phyloP scores from a whole-genome alignment of 1,284 basidiomycete species.

The Cystobasidium sp. region DNA sequence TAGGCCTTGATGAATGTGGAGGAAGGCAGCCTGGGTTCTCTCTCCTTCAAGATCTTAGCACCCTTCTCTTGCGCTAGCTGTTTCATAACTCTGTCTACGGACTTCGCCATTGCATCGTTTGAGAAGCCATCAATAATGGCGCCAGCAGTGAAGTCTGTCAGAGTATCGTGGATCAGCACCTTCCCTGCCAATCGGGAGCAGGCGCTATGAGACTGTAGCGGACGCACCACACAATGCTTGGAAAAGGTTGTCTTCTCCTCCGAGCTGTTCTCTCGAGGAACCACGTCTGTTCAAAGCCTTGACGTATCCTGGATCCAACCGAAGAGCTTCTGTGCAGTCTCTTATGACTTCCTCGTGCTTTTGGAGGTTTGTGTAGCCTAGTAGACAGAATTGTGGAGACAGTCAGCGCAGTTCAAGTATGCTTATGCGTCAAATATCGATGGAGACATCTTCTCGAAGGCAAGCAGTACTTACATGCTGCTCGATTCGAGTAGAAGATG shows the following conservation, averaged over 20 bases:
- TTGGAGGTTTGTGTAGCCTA: slow-evolving; percentile 88
- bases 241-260: slow-evolving; percentile 64
- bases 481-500: slow-evolving; percentile 96
- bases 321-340: slow-evolving; percentile 88
- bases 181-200: neutral
- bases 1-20: slow-evolving; percentile 94
- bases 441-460: neutral
- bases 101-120: slow-evolving; percentile 75
- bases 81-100: slow-evolving; percentile 92
- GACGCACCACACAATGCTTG: slow-evolving; percentile 75
- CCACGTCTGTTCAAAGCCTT: slow-evolving; percentile 95
- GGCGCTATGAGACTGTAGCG: neutral
- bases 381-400: neutral
- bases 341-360: slow-evolving; percentile 81
- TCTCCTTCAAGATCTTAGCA: slow-evolving; percentile 60
- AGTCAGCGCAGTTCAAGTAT: neutral
- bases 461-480: slow-evolving; percentile 72
- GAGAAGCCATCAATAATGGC: slow-evolving; percentile 93
- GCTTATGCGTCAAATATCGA: neutral
- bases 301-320: slow-evolving; percentile 82
- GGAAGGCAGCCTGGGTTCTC: slow-evolving; percentile 84
- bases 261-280: slow-evolving; percentile 79
- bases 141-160: slow-evolving; percentile 89
- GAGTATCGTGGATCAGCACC: neutral
- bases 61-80: slow-evolving; percentile 76